Conservation (phyloP, 208 protist genomes). For the Sergeia podlipaevii region DNA sequence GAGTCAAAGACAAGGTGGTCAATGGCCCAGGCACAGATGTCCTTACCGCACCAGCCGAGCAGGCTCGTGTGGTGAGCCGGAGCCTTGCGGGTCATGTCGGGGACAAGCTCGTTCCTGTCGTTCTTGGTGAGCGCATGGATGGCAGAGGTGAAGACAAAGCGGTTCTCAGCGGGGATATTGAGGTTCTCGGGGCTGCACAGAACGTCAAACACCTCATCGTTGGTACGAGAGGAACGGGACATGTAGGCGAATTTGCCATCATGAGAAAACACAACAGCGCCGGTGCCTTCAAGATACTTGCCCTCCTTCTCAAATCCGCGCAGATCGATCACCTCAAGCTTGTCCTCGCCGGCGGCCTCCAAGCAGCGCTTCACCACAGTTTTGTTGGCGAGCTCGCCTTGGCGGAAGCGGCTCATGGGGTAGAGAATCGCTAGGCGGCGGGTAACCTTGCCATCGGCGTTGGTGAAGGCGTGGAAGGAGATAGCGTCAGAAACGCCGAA, state of each 20-base stretch:
- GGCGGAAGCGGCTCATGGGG: constrained; percentile 52
- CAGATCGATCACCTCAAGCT: constrained; percentile 66
- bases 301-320: constrained; percentile 38
- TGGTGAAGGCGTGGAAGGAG: constrained; percentile 69
- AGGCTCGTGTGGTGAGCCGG: constrained; percentile 66
- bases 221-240: constrained; percentile 42
- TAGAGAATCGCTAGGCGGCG: constrained; percentile 69
- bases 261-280: constrained; percentile 53
- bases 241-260: constrained; percentile 73
- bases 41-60: constrained; percentile 67
- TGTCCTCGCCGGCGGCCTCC: constrained; percentile 14
- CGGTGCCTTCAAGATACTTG: constrained; percentile 61
- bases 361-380: constrained; percentile 48
- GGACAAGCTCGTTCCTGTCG: background rate
- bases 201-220: constrained; percentile 50
- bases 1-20: constrained; percentile 39
- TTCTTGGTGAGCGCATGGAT: background rate
- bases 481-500: constrained; percentile 46
- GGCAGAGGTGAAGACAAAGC: constrained; percentile 44
- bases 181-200: constrained; percentile 60
- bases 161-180: constrained; percentile 60
- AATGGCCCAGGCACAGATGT: constrained; percentile 76
- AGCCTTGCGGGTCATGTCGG: background rate
- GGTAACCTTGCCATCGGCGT: constrained; percentile 38
- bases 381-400: constrained; percentile 43